Evolutionary conservation across 2,329 filamentous ascomycete species (phyloP).

Genomic region (Sporothrix humicola): DNA sequence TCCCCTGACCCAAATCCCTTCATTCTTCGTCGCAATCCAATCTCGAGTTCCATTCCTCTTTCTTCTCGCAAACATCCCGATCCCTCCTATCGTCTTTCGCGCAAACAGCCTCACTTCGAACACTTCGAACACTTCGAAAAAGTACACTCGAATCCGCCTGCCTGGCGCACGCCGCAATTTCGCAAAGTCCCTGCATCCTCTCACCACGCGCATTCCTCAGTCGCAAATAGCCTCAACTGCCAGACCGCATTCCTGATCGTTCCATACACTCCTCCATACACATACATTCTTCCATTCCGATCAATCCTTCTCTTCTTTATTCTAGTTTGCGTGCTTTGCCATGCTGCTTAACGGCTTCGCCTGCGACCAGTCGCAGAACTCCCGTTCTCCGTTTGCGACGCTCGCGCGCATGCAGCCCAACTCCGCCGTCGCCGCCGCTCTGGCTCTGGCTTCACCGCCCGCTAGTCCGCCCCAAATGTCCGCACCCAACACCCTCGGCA

Average conservation of each 20-base stretch:
- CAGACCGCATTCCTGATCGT: conserved; percentile 27
- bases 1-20: conserved; percentile 31
- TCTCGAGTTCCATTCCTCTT: conserved; percentile 25
- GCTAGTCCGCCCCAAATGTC: conserved; percentile 58
- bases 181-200: background rate
- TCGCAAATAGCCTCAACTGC: conserved; percentile 25
- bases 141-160: background rate
- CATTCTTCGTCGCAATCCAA: conserved; percentile 33
- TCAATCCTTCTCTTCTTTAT: background rate
- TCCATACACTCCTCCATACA: background rate
- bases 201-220: conserved; percentile 19
- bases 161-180: conserved; percentile 17
- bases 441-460: conserved; percentile 63
- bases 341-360: conserved; percentile 37
- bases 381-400: conserved; percentile 25
- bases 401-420: conserved; percentile 25
- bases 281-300: conserved; percentile 15
- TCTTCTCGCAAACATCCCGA: conserved; percentile 6
- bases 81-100: background rate
- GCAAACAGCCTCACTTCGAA: background rate
- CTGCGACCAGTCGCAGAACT: conserved; percentile 36
- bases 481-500: conserved; percentile 55
- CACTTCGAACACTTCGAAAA: background rate
- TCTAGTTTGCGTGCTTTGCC: conserved; percentile 6
- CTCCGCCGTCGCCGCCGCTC: conserved; percentile 24